Evolutionary conservation across 441 rosid genomes (phyloP), one percentile per base, ranked within the genome.

Genomic region (Pelargonium exstipulatum): DNA sequence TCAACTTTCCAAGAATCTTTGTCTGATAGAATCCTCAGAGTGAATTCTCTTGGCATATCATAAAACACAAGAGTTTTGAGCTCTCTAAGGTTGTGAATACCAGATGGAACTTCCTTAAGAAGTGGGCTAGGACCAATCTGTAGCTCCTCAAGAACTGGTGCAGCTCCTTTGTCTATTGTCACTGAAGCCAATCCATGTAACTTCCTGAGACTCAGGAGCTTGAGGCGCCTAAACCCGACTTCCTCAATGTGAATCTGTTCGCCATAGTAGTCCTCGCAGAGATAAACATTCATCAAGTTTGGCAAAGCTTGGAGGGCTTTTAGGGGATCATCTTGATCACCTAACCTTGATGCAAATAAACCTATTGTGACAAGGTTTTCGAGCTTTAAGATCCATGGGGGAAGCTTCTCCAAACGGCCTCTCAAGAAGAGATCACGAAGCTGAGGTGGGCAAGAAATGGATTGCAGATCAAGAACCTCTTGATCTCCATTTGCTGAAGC

Each of bases 111-210:
- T 55, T 70, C 57, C 9, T 63, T 14, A 57, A 32, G 35, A 32
- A 32, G 40, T 55, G 51, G 64, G 40, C 61, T 16, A 12, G 65
- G 51, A 14, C 66, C 42, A 12, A 69, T 20, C 8, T 8, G 12
- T n/a, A 69, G 32, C 51, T 58, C 35, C 35, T 69, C 55, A 40
- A 69, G 72, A 60, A 45, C n/a, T 9, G 72, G 72, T 17, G 61
- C 40, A 20, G 72, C 72, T 57, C 49, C 66, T 40, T 69, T 18
- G 5, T 69, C 72, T 32, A 69, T 62, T 7, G 20, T 43, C 10
- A 69, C 14, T 10, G 40, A 6, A 1, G 60, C 40, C 32, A 35
- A 16, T 22, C 51, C 66, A 1, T 60, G 46, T 10, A 60, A 60
- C 20, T 18, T 18, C 9, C 10, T 24, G 9, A 69, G 57, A 14